Evolutionary conservation across 2,329 filamentous ascomycete genomes (phyloP), one percentile per base, ranked within the genome.

Genomic region (Paecilomyces fulvus): DNA sequence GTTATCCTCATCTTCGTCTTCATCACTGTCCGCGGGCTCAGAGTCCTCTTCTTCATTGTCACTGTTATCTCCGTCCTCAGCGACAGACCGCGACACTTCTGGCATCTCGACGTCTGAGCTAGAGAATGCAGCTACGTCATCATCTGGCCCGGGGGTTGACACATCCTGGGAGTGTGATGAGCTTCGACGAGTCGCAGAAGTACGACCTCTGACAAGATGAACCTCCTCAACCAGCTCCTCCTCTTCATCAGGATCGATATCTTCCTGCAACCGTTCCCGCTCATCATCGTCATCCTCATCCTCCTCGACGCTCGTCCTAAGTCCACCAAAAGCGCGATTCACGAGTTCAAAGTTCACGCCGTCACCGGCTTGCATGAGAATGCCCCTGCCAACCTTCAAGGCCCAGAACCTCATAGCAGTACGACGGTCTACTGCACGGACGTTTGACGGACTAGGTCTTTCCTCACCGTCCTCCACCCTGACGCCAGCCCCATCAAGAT

Each of bases 261-360:
- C 77, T 55, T 78, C 74, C 59, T 80, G 77, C 9, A 68, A 63
- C 50, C 70, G 69, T 60, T 81, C 80, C 56, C 75, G 71, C 0
- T 70, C 72, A 52, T 73, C 62, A 59, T 74, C 64, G 21, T 65
- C 65, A 17, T 72, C 70, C 7, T 63, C 61, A 28, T 68, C 67
- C 28, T 73, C 67, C 33, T 67, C 68, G 46, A 79, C 63, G 1
- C 72, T 69, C 11, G 76, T 73, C 5, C 79, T 79, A n/a, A 80
- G 67, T 0, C 84, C 84, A 30, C 84, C 83, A 69, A 85, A 87
- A 3, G 83, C 82, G 30, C 77, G 76, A 63, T 85, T 83, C 20
- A 84, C 79, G 59, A 79, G 79, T 14, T 75, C 72, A 67, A 81
- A 85, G 48, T 80, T 80, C 50, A 87, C 73, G 2, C 76, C 78